These are phyloP conservation scores for Hordeum vulgare DNA, from an alignment of 176 grass and related monocot species.

Conservation along the genomic window MorexV3_pseudomolecules_assembly NC_058520.1:205462186-205462685, in stretches of 20 bases:
- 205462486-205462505: slow-evolving; percentile 50
- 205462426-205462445: neutral
- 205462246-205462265: slow-evolving; percentile 16
- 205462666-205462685: slow-evolving; percentile 21
- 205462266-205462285: slow-evolving; percentile 41
- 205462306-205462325: slow-evolving; percentile 68
- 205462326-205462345: slow-evolving; percentile 47
- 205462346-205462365: slow-evolving; percentile 57
- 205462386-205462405: slow-evolving; percentile 89
- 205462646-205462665: slow-evolving; percentile 42
- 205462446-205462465: slow-evolving; percentile 10
- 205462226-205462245: slow-evolving; percentile 26
- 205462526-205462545: slow-evolving; percentile 20
- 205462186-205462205: neutral
- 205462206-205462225: slow-evolving; percentile 12
- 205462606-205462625: slow-evolving; percentile 40
- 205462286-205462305: slow-evolving; percentile 53
- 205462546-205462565: neutral
- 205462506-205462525: slow-evolving; percentile 38
- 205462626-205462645: slow-evolving; percentile 44
- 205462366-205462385: slow-evolving; percentile 69
- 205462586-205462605: slow-evolving; percentile 26
- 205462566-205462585: slow-evolving; percentile 6
- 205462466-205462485: slow-evolving; percentile 45
- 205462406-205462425: slow-evolving; percentile 11